Conservation (phyloP, 2,329 filamentous ascomycete species). For the Colletotrichum limetticola region DNA sequence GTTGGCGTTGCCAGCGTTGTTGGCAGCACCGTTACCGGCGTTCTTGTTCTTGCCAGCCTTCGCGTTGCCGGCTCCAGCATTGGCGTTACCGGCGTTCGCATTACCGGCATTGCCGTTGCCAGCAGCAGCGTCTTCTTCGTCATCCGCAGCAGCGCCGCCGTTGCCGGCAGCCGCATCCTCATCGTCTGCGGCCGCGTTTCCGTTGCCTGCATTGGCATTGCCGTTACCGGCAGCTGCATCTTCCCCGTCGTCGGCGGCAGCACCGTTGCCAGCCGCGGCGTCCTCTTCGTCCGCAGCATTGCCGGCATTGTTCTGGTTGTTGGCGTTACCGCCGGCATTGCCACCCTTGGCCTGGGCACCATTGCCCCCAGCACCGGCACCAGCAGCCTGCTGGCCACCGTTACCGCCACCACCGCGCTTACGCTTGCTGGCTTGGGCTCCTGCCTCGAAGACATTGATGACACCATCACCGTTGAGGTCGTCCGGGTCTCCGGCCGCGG, state of each 20-base stretch:
- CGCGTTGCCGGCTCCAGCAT: neutral
- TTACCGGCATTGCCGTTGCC: neutral
- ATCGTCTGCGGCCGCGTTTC: neutral
- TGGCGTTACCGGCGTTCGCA: neutral
- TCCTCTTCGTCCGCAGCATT: neutral
- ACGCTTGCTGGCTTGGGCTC: constrained; percentile 16
- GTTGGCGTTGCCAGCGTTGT: neutral
- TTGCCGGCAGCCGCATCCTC: neutral
- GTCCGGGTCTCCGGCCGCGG: too few relatives aligned
- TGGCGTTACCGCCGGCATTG: too few relatives aligned
- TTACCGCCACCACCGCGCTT: constrained; percentile 4
- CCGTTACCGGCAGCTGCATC: neutral
- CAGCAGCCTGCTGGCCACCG: constrained; percentile 4
- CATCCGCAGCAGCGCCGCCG: neutral
- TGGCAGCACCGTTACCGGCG: neutral
- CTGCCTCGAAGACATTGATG: constrained; percentile 37
- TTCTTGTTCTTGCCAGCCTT: neutral
- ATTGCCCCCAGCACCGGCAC: neutral
- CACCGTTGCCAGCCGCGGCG: neutral
- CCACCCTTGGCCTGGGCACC: neutral
- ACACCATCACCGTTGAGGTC: constrained; percentile 1
- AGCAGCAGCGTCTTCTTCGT: neutral
- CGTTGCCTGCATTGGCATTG: neutral
- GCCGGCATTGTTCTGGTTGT: neutral
- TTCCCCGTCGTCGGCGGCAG: neutral